Percentiles rank a stretch among this genome's conserved stretches.
These are phyloP conservation scores for Penicillium daleae DNA, from an alignment of 495 filamentous ascomycete species.

Conservation along the genomic window DNA sequence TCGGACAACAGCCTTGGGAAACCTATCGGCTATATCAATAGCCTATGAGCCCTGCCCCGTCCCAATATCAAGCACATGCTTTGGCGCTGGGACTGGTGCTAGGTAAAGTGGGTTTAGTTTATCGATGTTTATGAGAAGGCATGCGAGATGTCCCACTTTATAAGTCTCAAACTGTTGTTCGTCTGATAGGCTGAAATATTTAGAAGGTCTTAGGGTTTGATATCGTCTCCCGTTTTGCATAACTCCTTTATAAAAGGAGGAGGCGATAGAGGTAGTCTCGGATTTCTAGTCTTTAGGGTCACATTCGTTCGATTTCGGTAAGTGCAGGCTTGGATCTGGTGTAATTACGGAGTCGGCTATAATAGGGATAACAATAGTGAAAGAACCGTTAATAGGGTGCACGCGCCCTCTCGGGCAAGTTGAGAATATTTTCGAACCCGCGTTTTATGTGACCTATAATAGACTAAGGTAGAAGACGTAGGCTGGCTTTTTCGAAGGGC, in stretches of 20 bases:
- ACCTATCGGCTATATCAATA: conserved; percentile 19
- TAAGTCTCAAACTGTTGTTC: conserved; percentile 23
- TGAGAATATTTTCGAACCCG: too few species aligned
- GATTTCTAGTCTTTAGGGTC: conserved; percentile 20
- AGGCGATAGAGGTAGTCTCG: conserved; percentile 24
- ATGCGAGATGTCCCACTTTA: conserved; percentile 17
- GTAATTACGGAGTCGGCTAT: conserved; percentile 11
- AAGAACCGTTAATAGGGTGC: background rate
- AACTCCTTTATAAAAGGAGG: conserved; percentile 18
- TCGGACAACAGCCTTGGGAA: conserved; percentile 10
- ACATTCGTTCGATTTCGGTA: background rate
- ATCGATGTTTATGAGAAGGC: conserved; percentile 13
- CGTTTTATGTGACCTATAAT: too few species aligned
- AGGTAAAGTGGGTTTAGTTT: conserved; percentile 12
- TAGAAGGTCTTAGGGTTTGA: conserved; percentile 10
- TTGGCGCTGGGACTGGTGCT: conserved; percentile 8
- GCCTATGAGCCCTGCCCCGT: conserved; percentile 20
- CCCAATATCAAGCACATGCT: conserved; percentile 21
- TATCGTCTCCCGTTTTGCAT: conserved; percentile 22
- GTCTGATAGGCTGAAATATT: conserved; percentile 18
- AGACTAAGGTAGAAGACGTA: too few species aligned
- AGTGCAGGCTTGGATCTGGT: conserved; percentile 9
- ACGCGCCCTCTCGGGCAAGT: too few species aligned
- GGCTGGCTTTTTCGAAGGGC: background rate
- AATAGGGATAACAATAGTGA: background rate